Evolutionary conservation across 169 alveolate species (phyloP).

Genomic region (Cryptosporidium bovis): DNA sequence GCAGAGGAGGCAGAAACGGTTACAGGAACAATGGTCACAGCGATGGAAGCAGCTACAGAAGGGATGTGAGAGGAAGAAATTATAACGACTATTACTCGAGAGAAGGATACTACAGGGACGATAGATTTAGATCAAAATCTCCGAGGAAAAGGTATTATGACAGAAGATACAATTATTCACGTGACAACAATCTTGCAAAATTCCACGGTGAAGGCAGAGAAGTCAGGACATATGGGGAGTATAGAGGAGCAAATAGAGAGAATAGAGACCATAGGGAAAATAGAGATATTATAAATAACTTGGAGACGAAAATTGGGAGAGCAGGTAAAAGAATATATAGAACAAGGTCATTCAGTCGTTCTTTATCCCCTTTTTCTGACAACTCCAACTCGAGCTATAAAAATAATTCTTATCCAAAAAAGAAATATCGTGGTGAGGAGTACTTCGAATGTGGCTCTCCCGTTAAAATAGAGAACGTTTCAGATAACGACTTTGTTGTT

Average conservation of each 20-base stretch:
- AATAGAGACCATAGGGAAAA: neutral
- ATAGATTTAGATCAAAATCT: too few relatives aligned
- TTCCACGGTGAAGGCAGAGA: neutral
- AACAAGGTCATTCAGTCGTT: slow-evolving; percentile 54
- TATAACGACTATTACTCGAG: too few relatives aligned
- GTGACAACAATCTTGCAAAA: too few relatives aligned
- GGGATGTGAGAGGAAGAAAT: too few relatives aligned
- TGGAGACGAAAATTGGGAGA: neutral
- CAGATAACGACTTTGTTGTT: neutral
- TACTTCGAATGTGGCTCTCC: neutral
- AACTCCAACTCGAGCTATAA: neutral
- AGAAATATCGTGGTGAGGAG: too few relatives aligned
- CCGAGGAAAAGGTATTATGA: too few relatives aligned
- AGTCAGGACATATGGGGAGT: neutral
- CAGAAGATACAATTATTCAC: too few relatives aligned
- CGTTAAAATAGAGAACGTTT: neutral
- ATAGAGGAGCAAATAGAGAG: neutral
- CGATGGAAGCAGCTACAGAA: too few relatives aligned
- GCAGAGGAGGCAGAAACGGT: too few relatives aligned
- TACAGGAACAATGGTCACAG: too few relatives aligned
- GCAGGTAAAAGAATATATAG: neutral
- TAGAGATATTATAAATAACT: neutral
- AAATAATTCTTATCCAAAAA: too few relatives aligned
- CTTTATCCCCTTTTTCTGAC: slow-evolving; percentile 36
- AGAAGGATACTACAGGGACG: too few relatives aligned